These are phyloP conservation scores for Daldinia childiae DNA, from an alignment of 495 filamentous ascomycete genomes.

Conservation along the genomic window DNA sequence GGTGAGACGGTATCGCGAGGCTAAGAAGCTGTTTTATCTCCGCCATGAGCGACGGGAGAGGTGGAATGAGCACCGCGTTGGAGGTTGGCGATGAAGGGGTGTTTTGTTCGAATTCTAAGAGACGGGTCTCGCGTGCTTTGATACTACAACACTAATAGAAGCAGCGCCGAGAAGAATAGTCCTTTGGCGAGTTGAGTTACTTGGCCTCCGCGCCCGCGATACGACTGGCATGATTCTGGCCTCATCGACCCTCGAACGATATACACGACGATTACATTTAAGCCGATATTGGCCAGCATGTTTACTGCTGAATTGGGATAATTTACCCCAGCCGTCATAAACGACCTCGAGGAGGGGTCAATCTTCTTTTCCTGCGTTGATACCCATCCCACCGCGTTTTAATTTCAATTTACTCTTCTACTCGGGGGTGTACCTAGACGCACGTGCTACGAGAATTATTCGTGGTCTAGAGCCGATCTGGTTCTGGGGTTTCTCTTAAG, in stretches of 20 bases:
- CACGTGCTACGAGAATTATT: not conserved
- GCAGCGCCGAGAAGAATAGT: not conserved
- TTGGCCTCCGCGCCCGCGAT: not conserved
- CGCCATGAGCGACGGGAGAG: slow-evolving; percentile 83
- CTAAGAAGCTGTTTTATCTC: slow-evolving; percentile 76
- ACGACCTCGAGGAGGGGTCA: not conserved
- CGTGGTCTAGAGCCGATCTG: not conserved
- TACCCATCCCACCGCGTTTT: not conserved
- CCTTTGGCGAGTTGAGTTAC: not conserved
- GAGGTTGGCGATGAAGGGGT: slow-evolving; percentile 79
- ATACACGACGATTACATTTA: not conserved
- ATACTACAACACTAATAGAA: not conserved
- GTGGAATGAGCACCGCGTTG: slow-evolving; percentile 95
- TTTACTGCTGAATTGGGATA: not conserved
- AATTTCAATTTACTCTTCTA: not conserved
- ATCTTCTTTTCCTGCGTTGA: not conserved
- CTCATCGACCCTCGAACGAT: not conserved
- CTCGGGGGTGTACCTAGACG: not conserved
- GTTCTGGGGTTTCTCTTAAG: not conserved
- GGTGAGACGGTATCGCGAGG: slow-evolving; percentile 79
- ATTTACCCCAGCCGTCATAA: not conserved
- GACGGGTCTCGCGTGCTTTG: not conserved
- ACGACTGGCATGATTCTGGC: not conserved
- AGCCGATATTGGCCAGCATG: not conserved
- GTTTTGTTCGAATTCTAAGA: not conserved